Percentiles rank a stretch among this genome's conserved stretches.
These are phyloP conservation scores for Babesia divergens DNA, from an alignment of 169 alveolate genomes.

Conservation along the genomic window DNA sequence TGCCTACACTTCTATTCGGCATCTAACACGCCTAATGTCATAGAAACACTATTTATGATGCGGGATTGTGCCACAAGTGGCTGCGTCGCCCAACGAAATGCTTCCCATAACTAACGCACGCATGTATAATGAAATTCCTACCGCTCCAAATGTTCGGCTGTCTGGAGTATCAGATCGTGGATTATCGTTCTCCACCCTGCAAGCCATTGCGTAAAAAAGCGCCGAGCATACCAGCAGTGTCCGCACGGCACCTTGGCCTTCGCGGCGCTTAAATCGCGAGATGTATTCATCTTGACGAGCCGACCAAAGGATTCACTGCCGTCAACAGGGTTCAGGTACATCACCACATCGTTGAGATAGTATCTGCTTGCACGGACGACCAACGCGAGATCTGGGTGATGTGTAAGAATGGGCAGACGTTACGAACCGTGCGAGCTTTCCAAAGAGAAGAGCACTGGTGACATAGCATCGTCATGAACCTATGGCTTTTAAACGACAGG, in stretches of 20 bases:
- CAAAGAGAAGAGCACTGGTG: slow-evolving; percentile 30
- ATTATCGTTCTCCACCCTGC: slow-evolving; percentile 62
- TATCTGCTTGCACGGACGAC: slow-evolving; percentile 40
- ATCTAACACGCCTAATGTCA: too few species aligned
- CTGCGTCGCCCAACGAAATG: too few species aligned
- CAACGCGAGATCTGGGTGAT: slow-evolving; percentile 43
- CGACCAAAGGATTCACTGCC: slow-evolving; percentile 59
- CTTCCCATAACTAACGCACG: background rate
- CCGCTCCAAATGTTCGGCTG: slow-evolving; percentile 57
- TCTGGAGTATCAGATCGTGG: slow-evolving; percentile 53
- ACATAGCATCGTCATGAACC: slow-evolving; percentile 48
- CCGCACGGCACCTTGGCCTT: slow-evolving; percentile 41
- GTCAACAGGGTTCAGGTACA: slow-evolving; percentile 44
- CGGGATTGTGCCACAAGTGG: too few species aligned
- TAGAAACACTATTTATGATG: too few species aligned
- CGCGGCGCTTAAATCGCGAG: background rate
- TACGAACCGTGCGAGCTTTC: slow-evolving; percentile 16
- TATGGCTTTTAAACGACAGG: background rate
- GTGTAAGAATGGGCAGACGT: background rate
- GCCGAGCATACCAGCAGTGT: slow-evolving; percentile 56
- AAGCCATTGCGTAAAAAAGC: background rate
- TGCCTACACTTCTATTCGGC: too few species aligned
- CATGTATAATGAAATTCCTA: slow-evolving; percentile 15
- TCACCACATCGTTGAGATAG: slow-evolving; percentile 52
- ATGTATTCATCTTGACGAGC: slow-evolving; percentile 21